Base-by-base conservation (phyloP, 192 early-diverging fungal genomes). In the Haplosporangium gracile region DNA sequence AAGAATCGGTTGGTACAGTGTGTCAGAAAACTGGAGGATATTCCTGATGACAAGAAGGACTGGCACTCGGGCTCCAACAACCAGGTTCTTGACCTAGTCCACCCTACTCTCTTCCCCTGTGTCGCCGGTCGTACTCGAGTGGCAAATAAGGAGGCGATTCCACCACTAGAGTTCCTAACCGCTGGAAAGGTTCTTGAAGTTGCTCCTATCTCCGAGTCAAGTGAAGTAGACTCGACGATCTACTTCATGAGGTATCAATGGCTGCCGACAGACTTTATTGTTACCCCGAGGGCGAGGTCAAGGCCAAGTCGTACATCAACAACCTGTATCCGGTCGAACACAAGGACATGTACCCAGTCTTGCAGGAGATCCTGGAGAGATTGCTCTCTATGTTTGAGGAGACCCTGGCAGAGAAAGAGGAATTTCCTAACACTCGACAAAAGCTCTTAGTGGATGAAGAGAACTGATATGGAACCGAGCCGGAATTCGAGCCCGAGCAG, bases 261-360 rank as follows among this genome's bases (percentile, higher is more conserved):
- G 95, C 88, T 96, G 20, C 95, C 95, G 0, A 80, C 92, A 20
- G 95, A 95, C 45, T 92, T 95, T 78, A 68, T 77, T 4, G 88
- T 96, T 3, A 32, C 29, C n/a, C 88, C 0, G 85, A 91, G 42
- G 94, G 94, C 47, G 24, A 79, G 11, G 80, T 89, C 38, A 55
- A 65, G 0, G 82, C 93, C 22, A 53, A 75, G 29, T 94, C 93
- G 4, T 96, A 96, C 84, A 96, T 97, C 89, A 95, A 96, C 90
- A 96, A 95, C 69, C 71, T 95, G 29, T 90, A 95, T 45, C 94
- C 92, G 10, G 34, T 76, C 26, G 82, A 91, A 45, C 80, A 90
- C 75, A 80, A 81, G 13, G 83, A 81, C 7, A 73, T 93, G 77
- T 68, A 63, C 26, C 83, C 80, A 10, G 83, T 87, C 11, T 86